A percentile compares a stretch with the other conserved stretches of the same genome.
These are phyloP conservation scores for Mychonastes homosphaera DNA, from an alignment of 139 green algal genomes.

Conservation along the genomic window DNA sequence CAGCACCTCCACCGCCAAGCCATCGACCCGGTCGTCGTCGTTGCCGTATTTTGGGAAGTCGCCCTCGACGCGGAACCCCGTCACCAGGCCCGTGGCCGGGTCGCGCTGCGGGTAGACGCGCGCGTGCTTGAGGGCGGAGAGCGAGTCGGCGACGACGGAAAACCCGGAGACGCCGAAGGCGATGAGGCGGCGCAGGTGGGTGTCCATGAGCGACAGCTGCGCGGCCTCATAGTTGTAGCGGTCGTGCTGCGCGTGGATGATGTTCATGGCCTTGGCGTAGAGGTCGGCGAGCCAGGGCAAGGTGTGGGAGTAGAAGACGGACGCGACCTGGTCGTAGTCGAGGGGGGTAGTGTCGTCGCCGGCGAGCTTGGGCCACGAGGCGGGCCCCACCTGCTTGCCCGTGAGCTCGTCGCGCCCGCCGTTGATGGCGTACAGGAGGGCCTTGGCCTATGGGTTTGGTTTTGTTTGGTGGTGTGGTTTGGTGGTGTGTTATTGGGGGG, in stretches of 20 bases:
- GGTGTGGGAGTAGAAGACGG: slow-evolving; percentile 41
- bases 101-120: slow-evolving; percentile 45
- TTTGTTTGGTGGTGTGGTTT: too few relatives aligned
- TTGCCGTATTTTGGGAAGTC: slow-evolving; percentile 70
- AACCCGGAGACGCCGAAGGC: slow-evolving; percentile 62
- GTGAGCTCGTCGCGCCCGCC: slow-evolving; percentile 53
- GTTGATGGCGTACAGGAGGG: slow-evolving; percentile 62
- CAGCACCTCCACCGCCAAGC: slow-evolving; percentile 29
- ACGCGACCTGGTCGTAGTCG: slow-evolving; percentile 46
- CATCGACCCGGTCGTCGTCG: slow-evolving; percentile 52
- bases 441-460: slow-evolving; percentile 43
- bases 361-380: neutral
- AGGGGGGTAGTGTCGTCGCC: slow-evolving; percentile 15
- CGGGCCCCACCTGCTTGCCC: slow-evolving; percentile 40
- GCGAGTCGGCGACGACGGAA: slow-evolving; percentile 52
- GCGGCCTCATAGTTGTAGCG: slow-evolving; percentile 60
- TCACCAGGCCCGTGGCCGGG: slow-evolving; percentile 34
- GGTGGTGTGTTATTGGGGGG: too few relatives aligned
- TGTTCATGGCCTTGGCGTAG: slow-evolving; percentile 68
- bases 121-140: slow-evolving; percentile 65
- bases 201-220: slow-evolving; percentile 70
- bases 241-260: slow-evolving; percentile 64
- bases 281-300: slow-evolving; percentile 61
- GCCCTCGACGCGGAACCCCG: slow-evolving; percentile 48
- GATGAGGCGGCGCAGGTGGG: slow-evolving; percentile 44